phyloP scores from a whole-genome alignment of 768 basidiomycete species.

The Phaeotremella fagi region DNA sequence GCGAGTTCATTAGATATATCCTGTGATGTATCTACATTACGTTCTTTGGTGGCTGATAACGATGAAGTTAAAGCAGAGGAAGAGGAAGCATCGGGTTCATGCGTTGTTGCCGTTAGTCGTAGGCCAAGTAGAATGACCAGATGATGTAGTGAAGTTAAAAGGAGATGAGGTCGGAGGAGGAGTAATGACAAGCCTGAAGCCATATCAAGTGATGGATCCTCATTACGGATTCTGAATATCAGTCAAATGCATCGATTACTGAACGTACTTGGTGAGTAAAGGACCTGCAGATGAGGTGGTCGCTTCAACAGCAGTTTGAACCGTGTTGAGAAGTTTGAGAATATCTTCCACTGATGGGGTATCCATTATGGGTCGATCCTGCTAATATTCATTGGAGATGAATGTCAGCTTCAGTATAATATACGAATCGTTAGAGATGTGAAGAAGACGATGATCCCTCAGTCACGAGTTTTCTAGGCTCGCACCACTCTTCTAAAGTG shows the following conservation, averaged over 20 bases:
- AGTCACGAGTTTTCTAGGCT: constrained; percentile 51
- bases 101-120: constrained; percentile 6
- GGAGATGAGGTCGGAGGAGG: constrained; percentile 75
- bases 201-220: constrained; percentile 31
- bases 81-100: not conserved
- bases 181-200: constrained; percentile 76
- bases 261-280: constrained; percentile 24
- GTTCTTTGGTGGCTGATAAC: not conserved
- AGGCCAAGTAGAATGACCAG: constrained; percentile 59
- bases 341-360: constrained; percentile 15
- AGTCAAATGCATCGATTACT: not conserved
- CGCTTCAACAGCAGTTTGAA: constrained; percentile 29
- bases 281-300: constrained; percentile 24
- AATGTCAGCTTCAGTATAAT: not conserved
- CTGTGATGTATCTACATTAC: not conserved
- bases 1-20: constrained; percentile 57
- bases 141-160: constrained; percentile 80
- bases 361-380: not conserved
- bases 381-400: not conserved
- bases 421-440: not conserved
- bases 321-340: constrained; percentile 11
- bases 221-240: constrained; percentile 16
- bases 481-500: constrained; percentile 44
- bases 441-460: constrained; percentile 17
- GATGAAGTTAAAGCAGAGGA: constrained; percentile 9